Conservation (phyloP, 176 grass and related monocot species). For the bread wheat (Triticum aestivum) region IWGSC_CS_RefSeq_v2.1 NC_057798.1:731273871-731274370, state of each 20-base stretch:
- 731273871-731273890: background rate
- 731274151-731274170: slow-evolving; percentile 14
- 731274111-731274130: slow-evolving; percentile 18
- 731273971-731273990: slow-evolving; percentile 36
- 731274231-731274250: slow-evolving; percentile 45
- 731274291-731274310: background rate
- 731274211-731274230: background rate
- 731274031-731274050: slow-evolving; percentile 12
- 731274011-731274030: no score
- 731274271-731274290: background rate
- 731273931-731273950: slow-evolving; percentile 10
- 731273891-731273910: slow-evolving; percentile 31
- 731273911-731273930: slow-evolving; percentile 35
- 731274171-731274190: no score
- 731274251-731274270: slow-evolving; percentile 21
- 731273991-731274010: background rate
- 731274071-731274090: slow-evolving; percentile 80
- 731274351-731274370: background rate
- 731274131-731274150: background rate
- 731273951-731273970: slow-evolving; percentile 6
- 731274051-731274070: slow-evolving; percentile 31
- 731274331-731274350: no score
- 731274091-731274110: slow-evolving; percentile 52
- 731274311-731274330: background rate
- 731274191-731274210: slow-evolving; percentile 44